Evolutionary conservation across 2,329 filamentous ascomycete species (phyloP).

Genomic region (Thermothelomyces thermophilus): DNA sequence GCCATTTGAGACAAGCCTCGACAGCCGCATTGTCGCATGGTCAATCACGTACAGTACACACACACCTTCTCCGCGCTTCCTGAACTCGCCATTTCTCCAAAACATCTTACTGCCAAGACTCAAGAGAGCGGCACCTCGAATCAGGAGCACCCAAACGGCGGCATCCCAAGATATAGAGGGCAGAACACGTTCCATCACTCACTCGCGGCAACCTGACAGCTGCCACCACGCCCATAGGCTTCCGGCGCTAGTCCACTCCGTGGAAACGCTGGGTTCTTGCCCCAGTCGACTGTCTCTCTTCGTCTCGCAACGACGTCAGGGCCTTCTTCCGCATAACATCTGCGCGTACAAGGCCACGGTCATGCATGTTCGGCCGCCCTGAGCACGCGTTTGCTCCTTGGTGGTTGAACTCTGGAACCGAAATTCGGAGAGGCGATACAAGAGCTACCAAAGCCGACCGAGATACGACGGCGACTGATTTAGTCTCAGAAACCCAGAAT

Average conservation of each 20-base stretch:
- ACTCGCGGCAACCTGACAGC: background rate
- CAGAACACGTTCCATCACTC: background rate
- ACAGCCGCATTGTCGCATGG: background rate
- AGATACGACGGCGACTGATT: background rate
- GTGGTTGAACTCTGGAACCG: constrained; percentile 13
- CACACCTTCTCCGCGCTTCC: background rate
- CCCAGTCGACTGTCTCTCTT: background rate
- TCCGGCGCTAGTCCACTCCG: background rate
- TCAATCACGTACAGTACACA: background rate
- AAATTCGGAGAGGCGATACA: background rate
- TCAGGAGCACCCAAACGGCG: background rate
- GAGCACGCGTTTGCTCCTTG: constrained; percentile 5
- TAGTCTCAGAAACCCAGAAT: background rate
- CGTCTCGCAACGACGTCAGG: background rate
- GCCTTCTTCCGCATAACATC: too few species aligned
- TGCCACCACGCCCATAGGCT: background rate
- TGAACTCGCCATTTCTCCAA: background rate
- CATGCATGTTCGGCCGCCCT: constrained; percentile 17
- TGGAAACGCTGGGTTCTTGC: too few species aligned
- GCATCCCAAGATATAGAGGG: too few species aligned
- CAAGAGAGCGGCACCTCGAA: background rate
- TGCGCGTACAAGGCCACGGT: constrained; percentile 9
- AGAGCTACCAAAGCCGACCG: background rate
- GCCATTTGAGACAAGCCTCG: background rate
- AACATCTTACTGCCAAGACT: background rate